Conservation (phyloP, 1,284 basidiomycete species). For the Exsudoporus floridanus region DNA sequence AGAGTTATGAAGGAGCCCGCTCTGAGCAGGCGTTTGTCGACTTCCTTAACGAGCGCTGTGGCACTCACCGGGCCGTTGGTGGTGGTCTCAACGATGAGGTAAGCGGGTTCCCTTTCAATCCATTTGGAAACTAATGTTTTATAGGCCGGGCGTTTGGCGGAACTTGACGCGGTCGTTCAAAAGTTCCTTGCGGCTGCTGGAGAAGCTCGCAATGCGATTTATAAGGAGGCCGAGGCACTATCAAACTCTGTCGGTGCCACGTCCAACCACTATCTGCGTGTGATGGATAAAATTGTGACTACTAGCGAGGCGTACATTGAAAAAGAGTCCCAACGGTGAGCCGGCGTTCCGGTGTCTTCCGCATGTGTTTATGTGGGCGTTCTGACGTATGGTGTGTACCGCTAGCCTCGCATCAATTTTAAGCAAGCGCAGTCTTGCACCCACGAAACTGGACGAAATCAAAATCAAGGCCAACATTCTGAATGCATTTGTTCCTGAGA, state of each 20-base stretch:
- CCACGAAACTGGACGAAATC: conserved; percentile 88
- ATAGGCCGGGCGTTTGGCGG: conserved; percentile 78
- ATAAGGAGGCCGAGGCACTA: conserved; percentile 58
- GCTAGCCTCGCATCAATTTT: conserved; percentile 67
- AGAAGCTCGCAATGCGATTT: conserved; percentile 57
- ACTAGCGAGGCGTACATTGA: conserved; percentile 76
- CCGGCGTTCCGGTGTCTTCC: conserved; percentile 7
- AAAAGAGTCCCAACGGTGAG: conserved; percentile 85
- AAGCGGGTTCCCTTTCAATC: conserved; percentile 20
- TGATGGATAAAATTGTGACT: conserved; percentile 86
- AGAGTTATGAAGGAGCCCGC: conserved; percentile 69
- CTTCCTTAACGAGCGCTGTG: conserved; percentile 86
- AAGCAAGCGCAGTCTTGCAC: conserved; percentile 70
- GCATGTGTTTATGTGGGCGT: background rate
- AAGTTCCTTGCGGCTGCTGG: conserved; percentile 71
- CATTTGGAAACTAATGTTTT: conserved; percentile 2
- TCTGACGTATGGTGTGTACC: conserved; percentile 15
- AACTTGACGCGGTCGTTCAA: conserved; percentile 78
- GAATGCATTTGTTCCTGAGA: conserved; percentile 61
- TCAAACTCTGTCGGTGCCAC: conserved; percentile 48
- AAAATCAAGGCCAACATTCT: conserved; percentile 91
- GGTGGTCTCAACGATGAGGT: conserved; percentile 79
- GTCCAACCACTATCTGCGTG: conserved; percentile 83
- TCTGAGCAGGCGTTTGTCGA: conserved; percentile 67
- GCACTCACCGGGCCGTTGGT: conserved; percentile 78